Percentiles rank a stretch among this genome's conserved stretches.
Evolutionary conservation across 306 rosid genomes (phyloP).

Genomic region (Corylus americana): DNA sequence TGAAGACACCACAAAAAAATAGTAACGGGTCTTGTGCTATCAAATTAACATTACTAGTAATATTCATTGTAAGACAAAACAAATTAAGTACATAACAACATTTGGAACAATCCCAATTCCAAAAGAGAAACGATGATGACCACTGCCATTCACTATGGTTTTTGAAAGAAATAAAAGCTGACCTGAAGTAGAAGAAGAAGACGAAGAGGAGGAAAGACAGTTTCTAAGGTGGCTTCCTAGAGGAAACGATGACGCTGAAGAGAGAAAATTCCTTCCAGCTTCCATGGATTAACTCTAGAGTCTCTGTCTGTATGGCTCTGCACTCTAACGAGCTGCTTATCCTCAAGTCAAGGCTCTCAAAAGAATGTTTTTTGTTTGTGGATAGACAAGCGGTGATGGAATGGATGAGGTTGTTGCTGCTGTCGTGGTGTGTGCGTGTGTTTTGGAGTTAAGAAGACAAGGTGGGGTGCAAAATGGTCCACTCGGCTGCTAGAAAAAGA

Average conservation of each 20-base stretch:
- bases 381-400: conserved; percentile 41
- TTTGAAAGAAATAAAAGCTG: background rate
- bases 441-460: too few species aligned
- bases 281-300: conserved; percentile 50
- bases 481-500: too few species aligned
- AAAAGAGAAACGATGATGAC: background rate
- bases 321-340: background rate
- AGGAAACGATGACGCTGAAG: conserved; percentile 57
- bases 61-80: background rate
- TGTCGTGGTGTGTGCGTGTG: background rate
- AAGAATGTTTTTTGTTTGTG: background rate
- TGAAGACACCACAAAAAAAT: background rate
- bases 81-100: background rate
- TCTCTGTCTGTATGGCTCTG: background rate
- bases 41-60: background rate
- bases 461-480: too few species aligned
- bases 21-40: background rate
- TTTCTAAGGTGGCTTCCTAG: conserved; percentile 54
- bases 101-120: background rate
- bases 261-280: conserved; percentile 62
- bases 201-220: conserved; percentile 27
- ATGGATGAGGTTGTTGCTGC: conserved; percentile 35
- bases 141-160: too few species aligned
- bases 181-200: conserved; percentile 48
- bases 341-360: background rate